Conservation (phyloP, 495 filamentous ascomycete genomes). For the Daldinia caldariorum region DNA sequence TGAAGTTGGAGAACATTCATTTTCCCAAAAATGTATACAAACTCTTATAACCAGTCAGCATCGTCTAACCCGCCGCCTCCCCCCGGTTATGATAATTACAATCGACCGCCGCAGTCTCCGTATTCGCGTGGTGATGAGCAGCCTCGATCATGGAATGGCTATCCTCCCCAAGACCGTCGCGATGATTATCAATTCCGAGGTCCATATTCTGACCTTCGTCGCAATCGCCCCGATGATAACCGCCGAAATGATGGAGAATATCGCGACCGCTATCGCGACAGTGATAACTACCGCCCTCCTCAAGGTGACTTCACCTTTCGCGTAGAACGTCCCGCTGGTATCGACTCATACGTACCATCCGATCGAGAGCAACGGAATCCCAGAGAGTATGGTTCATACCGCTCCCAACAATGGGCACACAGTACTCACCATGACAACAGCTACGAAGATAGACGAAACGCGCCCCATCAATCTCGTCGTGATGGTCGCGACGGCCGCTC, state of each 20-base stretch:
- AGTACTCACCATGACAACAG: conserved; percentile 13
- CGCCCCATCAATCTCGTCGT: conserved; percentile 24
- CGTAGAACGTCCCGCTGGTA: conserved; percentile 52
- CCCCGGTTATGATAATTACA: conserved; percentile 26
- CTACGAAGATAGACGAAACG: conserved; percentile 21
- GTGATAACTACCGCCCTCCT: conserved; percentile 49
- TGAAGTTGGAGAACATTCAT: background rate
- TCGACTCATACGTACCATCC: conserved; percentile 41
- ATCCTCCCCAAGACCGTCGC: conserved; percentile 27
- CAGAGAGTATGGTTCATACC: conserved; percentile 37
- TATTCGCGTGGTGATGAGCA: conserved; percentile 26
- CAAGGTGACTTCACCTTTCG: conserved; percentile 60
- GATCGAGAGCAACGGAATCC: conserved; percentile 24
- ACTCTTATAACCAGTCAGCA: conserved; percentile 27
- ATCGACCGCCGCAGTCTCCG: conserved; percentile 28
- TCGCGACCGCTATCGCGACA: conserved; percentile 19
- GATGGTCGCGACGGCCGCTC: conserved; percentile 26
- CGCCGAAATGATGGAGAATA: conserved; percentile 27
- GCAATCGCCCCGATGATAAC: conserved; percentile 19
- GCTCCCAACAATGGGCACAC: conserved; percentile 22
- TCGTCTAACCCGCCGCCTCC: conserved; percentile 36
- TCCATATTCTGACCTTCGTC: conserved; percentile 37
- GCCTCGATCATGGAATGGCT: conserved; percentile 35
- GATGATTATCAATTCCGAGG: conserved; percentile 36
- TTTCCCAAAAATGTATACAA: conserved; percentile 36